A percentile compares a stretch with the other conserved stretches of the same genome.
Evolutionary conservation across 192 early-diverging fungal genomes (phyloP).

Genomic region (Diversispora eburnea): DNA sequence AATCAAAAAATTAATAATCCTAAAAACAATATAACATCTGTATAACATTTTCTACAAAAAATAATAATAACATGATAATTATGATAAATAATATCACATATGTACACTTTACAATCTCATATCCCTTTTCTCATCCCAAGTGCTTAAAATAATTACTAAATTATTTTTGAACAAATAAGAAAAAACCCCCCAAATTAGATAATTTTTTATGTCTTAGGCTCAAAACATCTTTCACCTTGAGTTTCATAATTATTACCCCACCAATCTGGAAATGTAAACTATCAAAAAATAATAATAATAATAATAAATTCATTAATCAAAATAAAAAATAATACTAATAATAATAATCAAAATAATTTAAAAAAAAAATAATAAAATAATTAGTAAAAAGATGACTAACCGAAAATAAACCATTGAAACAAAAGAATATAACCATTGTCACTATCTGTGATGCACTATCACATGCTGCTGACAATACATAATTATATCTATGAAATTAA

Average conservation of each 20-base stretch:
- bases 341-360: background rate
- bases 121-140: no score
- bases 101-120: no score
- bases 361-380: background rate
- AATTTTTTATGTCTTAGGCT: no score
- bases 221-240: constrained; percentile 24
- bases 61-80: no score
- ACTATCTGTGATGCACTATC: constrained; percentile 55
- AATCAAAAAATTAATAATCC: no score
- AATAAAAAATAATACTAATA: background rate
- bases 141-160: no score
- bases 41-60: no score
- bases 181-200: no score
- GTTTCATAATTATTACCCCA: constrained; percentile 25
- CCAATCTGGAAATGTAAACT: constrained; percentile 29
- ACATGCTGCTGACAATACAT: constrained; percentile 61
- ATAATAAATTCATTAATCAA: constrained; percentile 30
- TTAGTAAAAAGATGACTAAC: background rate
- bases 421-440: constrained; percentile 44
- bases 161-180: no score
- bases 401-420: constrained; percentile 48
- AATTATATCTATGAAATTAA: constrained; percentile 57
- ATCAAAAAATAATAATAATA: constrained; percentile 42
- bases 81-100: no score
- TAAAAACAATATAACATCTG: no score